A percentile compares a stretch with the other conserved stretches of the same genome.
Evolutionary conservation across 441 rosid genomes (phyloP).

Genomic region (Croton laevigatus): DNA sequence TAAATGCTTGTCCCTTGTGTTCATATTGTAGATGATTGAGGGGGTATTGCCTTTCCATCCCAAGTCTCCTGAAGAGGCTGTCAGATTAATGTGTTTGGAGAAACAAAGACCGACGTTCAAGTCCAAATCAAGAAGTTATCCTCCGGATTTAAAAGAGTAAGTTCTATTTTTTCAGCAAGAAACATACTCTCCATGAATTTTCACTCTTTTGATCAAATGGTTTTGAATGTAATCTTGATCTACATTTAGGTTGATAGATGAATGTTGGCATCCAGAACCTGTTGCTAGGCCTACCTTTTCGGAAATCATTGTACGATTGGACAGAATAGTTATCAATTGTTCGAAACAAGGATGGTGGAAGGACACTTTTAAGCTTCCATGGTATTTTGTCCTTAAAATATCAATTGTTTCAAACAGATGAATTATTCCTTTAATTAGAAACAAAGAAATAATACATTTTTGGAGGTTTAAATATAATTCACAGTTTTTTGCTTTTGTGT

Average conservation of each 20-base stretch:
- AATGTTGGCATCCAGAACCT: conserved; percentile 70
- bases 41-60: conserved; percentile 86
- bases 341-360: conserved; percentile 88
- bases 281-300: conserved; percentile 60
- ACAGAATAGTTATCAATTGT: conserved; percentile 54
- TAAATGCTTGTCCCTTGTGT: neutral
- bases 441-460: neutral
- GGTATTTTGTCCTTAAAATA: conserved; percentile 34
- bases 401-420: neutral
- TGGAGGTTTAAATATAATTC: neutral
- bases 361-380: conserved; percentile 72
- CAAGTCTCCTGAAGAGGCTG: conserved; percentile 68
- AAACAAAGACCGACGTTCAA: conserved; percentile 74
- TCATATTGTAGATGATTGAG: conserved; percentile 71
- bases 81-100: conserved; percentile 65
- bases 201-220: neutral
- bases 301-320: conserved; percentile 69
- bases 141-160: conserved; percentile 84
- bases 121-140: conserved; percentile 64
- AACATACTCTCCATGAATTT: neutral
- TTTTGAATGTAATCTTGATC: conserved; percentile 5
- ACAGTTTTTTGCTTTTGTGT: neutral
- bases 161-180: conserved; percentile 26
- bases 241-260: conserved; percentile 63
- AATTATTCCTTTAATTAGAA: neutral